Evolutionary conservation across 805 yeast species (phyloP), one percentile per base, ranked within the genome.

Genomic region (Sugiyamaella smithiae): DNA sequence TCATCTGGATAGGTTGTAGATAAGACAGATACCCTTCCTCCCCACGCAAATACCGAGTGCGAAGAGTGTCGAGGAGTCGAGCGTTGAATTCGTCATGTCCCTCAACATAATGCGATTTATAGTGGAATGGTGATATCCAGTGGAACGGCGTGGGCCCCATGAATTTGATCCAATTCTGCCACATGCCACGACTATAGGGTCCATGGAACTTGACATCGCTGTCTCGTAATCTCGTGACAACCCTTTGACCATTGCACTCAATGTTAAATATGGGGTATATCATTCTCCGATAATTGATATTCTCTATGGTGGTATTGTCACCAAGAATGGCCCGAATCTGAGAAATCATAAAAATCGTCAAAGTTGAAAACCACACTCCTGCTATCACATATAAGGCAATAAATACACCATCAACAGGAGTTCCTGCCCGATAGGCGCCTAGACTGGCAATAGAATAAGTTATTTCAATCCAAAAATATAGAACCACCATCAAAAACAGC

Each of bases 291-390:
- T 40, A 9, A 37, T 49, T 46, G 48, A 53, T 48, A 29, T 43
- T 49, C 52, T 85, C 91, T 9, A 87, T 59, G 0, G 88, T 75
- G 0, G 87, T 77, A 50, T 72, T 65, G 55, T 85, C 83, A 5
- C 52, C 50, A 1, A 54, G 42, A 19, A 84, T 67, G 57, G 78
- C 80, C 40, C 65, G 56, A 2, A 74, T 19, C 51, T 81, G 81
- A 29, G 73, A 67, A 0, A 61, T 55, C 2, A 73, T 55, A 43
- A 84, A 65, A 0, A 74, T 70, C 0, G 65, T 53, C 1, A 78
- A 57, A 65, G 83, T 70, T 1, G 76, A 4, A 14, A 77, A 45
- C 72, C 78, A 74, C 23, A 76, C 58, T 1, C 74, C 75, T 12
- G 73, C 55, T 1, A 76, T 51, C 0, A 79, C 66, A 33, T 75